Evolutionary conservation across 1,284 basidiomycete species (phyloP).

Genomic region (Ceratorhiza oryzae-sativae): DNA sequence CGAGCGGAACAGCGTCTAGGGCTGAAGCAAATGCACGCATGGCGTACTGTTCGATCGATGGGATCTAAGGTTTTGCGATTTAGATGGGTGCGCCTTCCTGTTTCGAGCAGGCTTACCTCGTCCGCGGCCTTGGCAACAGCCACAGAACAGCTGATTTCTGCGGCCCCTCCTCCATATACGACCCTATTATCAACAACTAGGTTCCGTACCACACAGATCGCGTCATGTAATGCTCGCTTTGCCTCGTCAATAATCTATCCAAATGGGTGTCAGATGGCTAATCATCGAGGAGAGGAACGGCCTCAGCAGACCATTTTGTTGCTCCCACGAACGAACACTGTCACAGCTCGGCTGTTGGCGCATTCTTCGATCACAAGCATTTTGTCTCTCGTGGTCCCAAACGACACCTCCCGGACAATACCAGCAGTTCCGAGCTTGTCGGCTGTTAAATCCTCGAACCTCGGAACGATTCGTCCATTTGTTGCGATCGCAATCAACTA

Average conservation of each 20-base stretch:
- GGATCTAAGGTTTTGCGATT: constrained; percentile 63
- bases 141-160: constrained; percentile 94
- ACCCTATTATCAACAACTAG: constrained; percentile 95
- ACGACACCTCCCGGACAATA: constrained; percentile 90
- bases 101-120: constrained; percentile 62
- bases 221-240: constrained; percentile 96
- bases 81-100: too few species aligned
- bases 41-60: constrained; percentile 98
- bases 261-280: neutral
- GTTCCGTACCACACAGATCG: constrained; percentile 96
- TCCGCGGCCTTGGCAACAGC: constrained; percentile 95
- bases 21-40: constrained; percentile 98
- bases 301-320: constrained; percentile 89
- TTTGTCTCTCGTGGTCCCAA: constrained; percentile 97
- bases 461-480: constrained; percentile 96
- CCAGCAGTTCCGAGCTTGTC: constrained; percentile 95
- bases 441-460: constrained; percentile 92
- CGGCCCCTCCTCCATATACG: constrained; percentile 97
- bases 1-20: constrained; percentile 91
- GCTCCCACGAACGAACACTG: constrained; percentile 95
- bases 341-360: constrained; percentile 95
- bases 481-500: constrained; percentile 98
- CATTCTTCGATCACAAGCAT: constrained; percentile 99
- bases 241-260: constrained; percentile 96
- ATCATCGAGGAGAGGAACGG: constrained; percentile 16